Evolutionary conservation across 2,329 filamentous ascomycete species (phyloP).

Genomic region (Microcera coccophila): DNA sequence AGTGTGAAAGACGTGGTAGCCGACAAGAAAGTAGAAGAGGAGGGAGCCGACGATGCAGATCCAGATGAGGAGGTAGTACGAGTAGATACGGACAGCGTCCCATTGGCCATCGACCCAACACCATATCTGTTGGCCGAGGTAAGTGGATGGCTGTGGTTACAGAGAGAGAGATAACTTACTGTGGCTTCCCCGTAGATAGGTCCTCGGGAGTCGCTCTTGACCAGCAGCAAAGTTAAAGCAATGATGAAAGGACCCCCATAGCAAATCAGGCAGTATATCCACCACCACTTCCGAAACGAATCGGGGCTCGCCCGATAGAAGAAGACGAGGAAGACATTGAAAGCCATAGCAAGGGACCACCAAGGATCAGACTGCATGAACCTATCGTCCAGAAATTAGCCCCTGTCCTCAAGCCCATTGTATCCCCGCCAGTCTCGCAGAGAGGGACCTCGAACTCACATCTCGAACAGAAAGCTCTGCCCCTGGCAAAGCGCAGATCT

Average conservation of each 20-base stretch:
- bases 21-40: conserved; percentile 54
- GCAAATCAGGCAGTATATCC: conserved; percentile 65
- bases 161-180: conserved; percentile 36
- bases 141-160: conserved; percentile 1
- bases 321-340: conserved; percentile 72
- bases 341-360: conserved; percentile 78
- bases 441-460: conserved; percentile 49
- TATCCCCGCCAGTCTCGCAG: conserved; percentile 1
- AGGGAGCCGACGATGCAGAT: conserved; percentile 54
- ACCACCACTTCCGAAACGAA: conserved; percentile 68
- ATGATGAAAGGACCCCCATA: conserved; percentile 70
- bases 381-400: conserved; percentile 40
- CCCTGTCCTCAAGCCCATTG: background rate
- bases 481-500: conserved; percentile 57
- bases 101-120: conserved; percentile 56
- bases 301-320: conserved; percentile 59
- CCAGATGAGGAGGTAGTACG: conserved; percentile 61
- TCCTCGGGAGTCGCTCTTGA: conserved; percentile 38
- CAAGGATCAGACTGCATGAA: conserved; percentile 74
- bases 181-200: conserved; percentile 55
- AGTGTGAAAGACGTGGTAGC: conserved; percentile 57
- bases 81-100: conserved; percentile 56
- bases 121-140: conserved; percentile 47
- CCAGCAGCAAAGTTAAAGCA: conserved; percentile 60
- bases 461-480: conserved; percentile 61